Percentiles rank a stretch among this genome's conserved stretches.
These are phyloP conservation scores for Parathielavia appendiculata DNA, from an alignment of 495 filamentous ascomycete species.

Conservation along the genomic window DNA sequence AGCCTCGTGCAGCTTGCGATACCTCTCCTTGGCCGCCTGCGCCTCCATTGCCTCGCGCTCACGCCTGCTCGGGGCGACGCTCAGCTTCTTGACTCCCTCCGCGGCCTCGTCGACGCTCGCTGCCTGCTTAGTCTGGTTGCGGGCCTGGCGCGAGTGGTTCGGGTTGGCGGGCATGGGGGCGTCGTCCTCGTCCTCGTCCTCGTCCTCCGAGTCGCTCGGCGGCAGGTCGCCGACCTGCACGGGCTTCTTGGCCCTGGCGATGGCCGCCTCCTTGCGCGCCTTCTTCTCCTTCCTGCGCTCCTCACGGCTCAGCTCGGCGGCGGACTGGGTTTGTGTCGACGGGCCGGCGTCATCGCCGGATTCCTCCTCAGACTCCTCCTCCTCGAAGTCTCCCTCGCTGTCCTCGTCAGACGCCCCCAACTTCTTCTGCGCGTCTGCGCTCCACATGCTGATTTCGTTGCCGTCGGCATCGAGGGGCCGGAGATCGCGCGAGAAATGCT, in stretches of 20 bases:
- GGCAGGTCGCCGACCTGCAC: slow-evolving; percentile 81
- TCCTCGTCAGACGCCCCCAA: slow-evolving; percentile 33
- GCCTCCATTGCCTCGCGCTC: slow-evolving; percentile 90
- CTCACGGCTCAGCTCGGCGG: slow-evolving; percentile 65
- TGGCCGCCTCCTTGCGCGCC: slow-evolving; percentile 84
- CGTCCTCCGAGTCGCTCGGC: slow-evolving; percentile 59
- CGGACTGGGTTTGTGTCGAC: slow-evolving; percentile 31
- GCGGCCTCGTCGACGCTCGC: slow-evolving; percentile 43
- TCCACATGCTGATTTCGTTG: slow-evolving; percentile 72
- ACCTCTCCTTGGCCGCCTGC: slow-evolving; percentile 80
- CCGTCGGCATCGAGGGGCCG: slow-evolving; percentile 81
- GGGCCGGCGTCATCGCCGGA: slow-evolving; percentile 26
- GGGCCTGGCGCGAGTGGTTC: slow-evolving; percentile 72
- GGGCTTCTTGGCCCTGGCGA: slow-evolving; percentile 58
- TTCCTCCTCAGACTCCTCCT: slow-evolving; percentile 40
- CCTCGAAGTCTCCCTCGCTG: slow-evolving; percentile 44
- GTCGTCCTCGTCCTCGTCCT: slow-evolving; percentile 49
- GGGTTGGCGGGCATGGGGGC: slow-evolving; percentile 72
- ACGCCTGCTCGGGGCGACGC: slow-evolving; percentile 54
- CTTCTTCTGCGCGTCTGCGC: slow-evolving; percentile 35
- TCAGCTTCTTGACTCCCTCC: slow-evolving; percentile 45
- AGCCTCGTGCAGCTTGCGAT: slow-evolving; percentile 88
- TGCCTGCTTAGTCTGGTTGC: slow-evolving; percentile 46
- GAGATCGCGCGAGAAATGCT: slow-evolving; percentile 87
- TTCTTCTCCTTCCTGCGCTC: slow-evolving; percentile 83